Base-by-base conservation (phyloP, 2,329 filamentous ascomycete species). In the Xylariaceae sp. region DNA sequence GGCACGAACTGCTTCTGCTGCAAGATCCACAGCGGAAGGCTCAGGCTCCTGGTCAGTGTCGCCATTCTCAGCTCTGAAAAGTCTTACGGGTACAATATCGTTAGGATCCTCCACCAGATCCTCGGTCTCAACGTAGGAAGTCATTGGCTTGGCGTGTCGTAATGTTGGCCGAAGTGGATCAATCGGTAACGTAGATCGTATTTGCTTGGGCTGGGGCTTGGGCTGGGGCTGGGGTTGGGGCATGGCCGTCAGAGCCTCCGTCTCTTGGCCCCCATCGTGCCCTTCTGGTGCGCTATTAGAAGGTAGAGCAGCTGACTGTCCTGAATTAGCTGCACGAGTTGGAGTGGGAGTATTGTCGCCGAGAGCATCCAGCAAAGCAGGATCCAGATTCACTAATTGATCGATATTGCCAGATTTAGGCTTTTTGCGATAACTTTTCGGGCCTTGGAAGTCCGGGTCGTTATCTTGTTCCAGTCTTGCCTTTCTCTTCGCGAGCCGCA, bases 401-500 rank as follows among this genome's bases (percentile, higher is more conserved):
- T 67, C 60, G n/a, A 72, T 64, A 42, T 70, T 71, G 20, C 72
- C 69, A 0, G 67, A 64, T 58, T 62, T 72, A 7, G 69, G 64
- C 59, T 75, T 81, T 64, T 77, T 81, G 21, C 65, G 64, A 33
- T 78, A 74, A 45, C 67, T 73, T 41, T 65, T 77, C 0, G 75
- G 73, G 0, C 73, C 72, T 36, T 70, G 64, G 57, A 83, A 84
- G 51, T 84, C 81, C 0, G 81, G 82, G 42, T 79, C 77, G 42
- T 82, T 70, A 42, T 84, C 77, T 16, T 77, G 78, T 35, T 82
- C 80, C 15, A 77, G 75, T 20, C 74, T 76, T 5, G 80, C 78
- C 53, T 78, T 80, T 21, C 80, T 74, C 65, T 82, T 83, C 3
- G 78, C 77, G 8, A 77, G 73, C 6, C 79, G 77, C 15, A 82